These are phyloP conservation scores for Thielaviopsis populi DNA, from an alignment of 2,329 filamentous ascomycete genomes.

Conservation along the genomic window DNA sequence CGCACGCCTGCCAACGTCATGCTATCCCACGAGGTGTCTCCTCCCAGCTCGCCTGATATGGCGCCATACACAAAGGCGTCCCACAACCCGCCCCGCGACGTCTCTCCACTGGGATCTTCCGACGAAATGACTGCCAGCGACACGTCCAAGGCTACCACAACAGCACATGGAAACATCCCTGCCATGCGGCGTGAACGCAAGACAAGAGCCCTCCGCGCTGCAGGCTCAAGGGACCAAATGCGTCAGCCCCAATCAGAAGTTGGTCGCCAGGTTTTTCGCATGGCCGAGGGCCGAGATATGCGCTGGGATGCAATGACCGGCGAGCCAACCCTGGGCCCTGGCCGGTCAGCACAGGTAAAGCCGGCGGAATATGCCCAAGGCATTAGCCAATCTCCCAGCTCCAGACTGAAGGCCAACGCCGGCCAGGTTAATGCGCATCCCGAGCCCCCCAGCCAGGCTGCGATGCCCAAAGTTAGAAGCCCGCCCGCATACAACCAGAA, in stretches of 20 bases:
- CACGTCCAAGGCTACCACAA: slow-evolving; percentile 8
- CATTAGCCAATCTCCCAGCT: slow-evolving; percentile 19
- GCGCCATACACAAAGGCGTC: not conserved
- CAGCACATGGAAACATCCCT: slow-evolving; percentile 30
- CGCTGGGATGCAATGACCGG: slow-evolving; percentile 53
- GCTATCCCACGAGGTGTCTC: slow-evolving; percentile 32
- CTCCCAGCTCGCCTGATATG: slow-evolving; percentile 41
- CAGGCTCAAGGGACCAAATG: slow-evolving; percentile 27
- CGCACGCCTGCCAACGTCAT: not conserved
- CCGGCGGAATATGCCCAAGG: slow-evolving; percentile 35
- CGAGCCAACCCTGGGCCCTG: slow-evolving; percentile 45
- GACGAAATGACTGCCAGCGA: slow-evolving; percentile 24
- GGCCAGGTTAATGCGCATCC: not conserved
- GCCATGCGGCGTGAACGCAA: slow-evolving; percentile 34
- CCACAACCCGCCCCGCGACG: slow-evolving; percentile 22
- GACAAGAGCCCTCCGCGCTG: slow-evolving; percentile 24
- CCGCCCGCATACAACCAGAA: not conserved
- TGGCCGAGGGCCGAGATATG: slow-evolving; percentile 25
- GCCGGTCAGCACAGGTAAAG: slow-evolving; percentile 41
- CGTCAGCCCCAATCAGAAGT: slow-evolving; percentile 5
- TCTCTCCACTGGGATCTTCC: slow-evolving; percentile 39
- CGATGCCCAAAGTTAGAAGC: not conserved
- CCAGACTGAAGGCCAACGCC: not conserved
- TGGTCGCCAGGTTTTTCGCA: slow-evolving; percentile 17
- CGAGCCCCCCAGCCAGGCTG: not conserved